Conservation (phyloP, 2,329 filamentous ascomycete genomes). For the Aspergillus sp. region DNA sequence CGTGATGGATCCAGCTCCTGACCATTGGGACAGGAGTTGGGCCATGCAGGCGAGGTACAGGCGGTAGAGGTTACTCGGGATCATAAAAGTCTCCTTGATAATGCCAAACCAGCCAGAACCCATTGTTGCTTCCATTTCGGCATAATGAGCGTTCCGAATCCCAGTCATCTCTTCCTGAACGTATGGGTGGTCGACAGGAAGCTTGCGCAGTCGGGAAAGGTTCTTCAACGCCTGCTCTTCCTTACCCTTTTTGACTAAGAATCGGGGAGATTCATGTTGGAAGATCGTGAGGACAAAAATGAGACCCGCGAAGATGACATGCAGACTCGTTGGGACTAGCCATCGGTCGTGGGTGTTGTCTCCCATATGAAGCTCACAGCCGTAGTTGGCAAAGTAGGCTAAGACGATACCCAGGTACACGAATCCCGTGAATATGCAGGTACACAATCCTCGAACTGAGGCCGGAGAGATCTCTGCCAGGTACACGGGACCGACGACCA, state of each 20-base stretch:
- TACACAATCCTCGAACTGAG: slow-evolving; percentile 65
- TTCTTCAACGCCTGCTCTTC: slow-evolving; percentile 41
- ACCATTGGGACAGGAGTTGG: slow-evolving; percentile 70
- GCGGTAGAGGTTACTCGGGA: slow-evolving; percentile 64
- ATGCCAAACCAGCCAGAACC: slow-evolving; percentile 59
- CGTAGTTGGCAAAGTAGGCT: slow-evolving; percentile 70
- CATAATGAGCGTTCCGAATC: slow-evolving; percentile 60
- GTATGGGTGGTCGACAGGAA: slow-evolving; percentile 55
- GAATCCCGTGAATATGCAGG: slow-evolving; percentile 61
- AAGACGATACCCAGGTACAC: slow-evolving; percentile 74
- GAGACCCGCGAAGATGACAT: slow-evolving; percentile 69
- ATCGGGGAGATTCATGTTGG: slow-evolving; percentile 64
- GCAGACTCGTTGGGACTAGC: slow-evolving; percentile 65
- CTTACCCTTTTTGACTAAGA: slow-evolving; percentile 59
- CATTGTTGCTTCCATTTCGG: slow-evolving; percentile 64
- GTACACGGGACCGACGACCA: slow-evolving; percentile 56
- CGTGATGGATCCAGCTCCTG: slow-evolving; percentile 66
- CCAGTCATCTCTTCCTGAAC: slow-evolving; percentile 55
- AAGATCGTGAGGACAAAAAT: slow-evolving; percentile 65
- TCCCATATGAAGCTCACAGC: slow-evolving; percentile 47
- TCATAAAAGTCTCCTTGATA: slow-evolving; percentile 61
- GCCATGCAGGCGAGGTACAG: slow-evolving; percentile 62
- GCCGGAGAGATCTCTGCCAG: slow-evolving; percentile 65
- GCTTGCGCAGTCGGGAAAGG: slow-evolving; percentile 52
- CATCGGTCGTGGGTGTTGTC: slow-evolving; percentile 36